phyloP scores from a whole-genome alignment of 1,284 basidiomycete genomes.

The Rhodotorula glutinis region DNA sequence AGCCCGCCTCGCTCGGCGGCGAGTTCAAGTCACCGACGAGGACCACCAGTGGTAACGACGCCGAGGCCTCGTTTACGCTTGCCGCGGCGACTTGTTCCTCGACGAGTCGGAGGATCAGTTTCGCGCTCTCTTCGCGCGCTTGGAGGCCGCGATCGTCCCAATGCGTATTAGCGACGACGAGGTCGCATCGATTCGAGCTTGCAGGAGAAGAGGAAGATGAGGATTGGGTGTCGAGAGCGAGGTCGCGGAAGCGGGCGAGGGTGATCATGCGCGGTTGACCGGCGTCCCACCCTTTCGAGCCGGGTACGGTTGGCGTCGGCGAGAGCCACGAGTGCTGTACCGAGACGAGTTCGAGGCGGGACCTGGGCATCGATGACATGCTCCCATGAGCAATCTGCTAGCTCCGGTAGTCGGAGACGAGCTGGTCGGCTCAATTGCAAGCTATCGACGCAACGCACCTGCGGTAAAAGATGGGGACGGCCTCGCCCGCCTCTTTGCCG shows the following conservation, averaged over 20 bases:
- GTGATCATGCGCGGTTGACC: constrained; percentile 39
- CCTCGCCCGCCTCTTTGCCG: constrained; percentile 38
- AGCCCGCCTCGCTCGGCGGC: constrained; percentile 36
- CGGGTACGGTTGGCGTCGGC: constrained; percentile 32
- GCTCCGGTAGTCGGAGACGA: background rate
- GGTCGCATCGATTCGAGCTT: background rate
- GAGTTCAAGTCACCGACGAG: constrained; percentile 43
- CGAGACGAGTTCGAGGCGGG: constrained; percentile 31
- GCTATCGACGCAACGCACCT: constrained; percentile 1
- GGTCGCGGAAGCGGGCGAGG: constrained; percentile 20
- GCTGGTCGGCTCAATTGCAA: too few species aligned
- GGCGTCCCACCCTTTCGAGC: constrained; percentile 40
- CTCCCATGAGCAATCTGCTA: too few species aligned
- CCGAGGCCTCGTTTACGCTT: background rate
- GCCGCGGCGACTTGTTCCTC: background rate
- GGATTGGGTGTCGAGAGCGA: background rate
- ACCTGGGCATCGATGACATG: constrained; percentile 7
- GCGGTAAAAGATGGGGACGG: constrained; percentile 40
- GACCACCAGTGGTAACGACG: constrained; percentile 24
- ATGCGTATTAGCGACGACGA: constrained; percentile 40
- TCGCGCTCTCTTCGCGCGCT: constrained; percentile 35
- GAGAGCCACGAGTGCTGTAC: constrained; percentile 40
- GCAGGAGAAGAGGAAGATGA: background rate
- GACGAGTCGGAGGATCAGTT: constrained; percentile 27
- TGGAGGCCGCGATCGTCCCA: constrained; percentile 40